Evolutionary conservation across 148 eudicot species (phyloP).

Genomic region (Talinum fruticosum): DNA sequence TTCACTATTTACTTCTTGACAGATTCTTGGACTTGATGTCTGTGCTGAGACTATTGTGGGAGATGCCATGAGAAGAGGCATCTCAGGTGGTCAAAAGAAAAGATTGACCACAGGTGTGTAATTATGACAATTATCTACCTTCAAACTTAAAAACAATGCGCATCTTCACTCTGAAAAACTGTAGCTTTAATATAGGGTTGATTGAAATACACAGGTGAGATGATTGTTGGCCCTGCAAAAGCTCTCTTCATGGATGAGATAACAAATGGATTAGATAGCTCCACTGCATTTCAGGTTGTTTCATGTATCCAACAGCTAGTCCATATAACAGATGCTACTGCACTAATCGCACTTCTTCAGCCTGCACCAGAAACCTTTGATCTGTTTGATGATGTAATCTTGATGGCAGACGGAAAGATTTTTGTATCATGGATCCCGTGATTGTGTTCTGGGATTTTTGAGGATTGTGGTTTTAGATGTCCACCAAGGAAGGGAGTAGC

Average conservation of each 20-base stretch:
- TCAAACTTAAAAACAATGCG: not conserved
- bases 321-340: constrained; percentile 65
- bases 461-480: constrained; percentile 66
- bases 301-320: constrained; percentile 64
- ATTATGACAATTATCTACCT: not conserved
- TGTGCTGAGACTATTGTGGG: constrained; percentile 75
- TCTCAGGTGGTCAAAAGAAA: constrained; percentile 89
- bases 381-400: constrained; percentile 77
- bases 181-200: too few species aligned
- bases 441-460: constrained; percentile 48
- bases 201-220: constrained; percentile 55
- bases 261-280: constrained; percentile 88
- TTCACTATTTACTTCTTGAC: constrained; percentile 10
- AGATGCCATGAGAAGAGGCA: constrained; percentile 82
- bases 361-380: constrained; percentile 83
- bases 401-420: constrained; percentile 87
- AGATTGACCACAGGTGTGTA: constrained; percentile 69
- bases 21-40: constrained; percentile 81
- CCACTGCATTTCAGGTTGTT: constrained; percentile 78
- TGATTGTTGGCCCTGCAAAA: constrained; percentile 82
- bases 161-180: not conserved
- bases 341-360: constrained; percentile 81
- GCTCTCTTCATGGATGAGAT: constrained; percentile 89
- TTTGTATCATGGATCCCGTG: constrained; percentile 72
- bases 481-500: constrained; percentile 86